Base-by-base conservation (phyloP, 345 rosid species). In the Gossypium sturtianum region DNA sequence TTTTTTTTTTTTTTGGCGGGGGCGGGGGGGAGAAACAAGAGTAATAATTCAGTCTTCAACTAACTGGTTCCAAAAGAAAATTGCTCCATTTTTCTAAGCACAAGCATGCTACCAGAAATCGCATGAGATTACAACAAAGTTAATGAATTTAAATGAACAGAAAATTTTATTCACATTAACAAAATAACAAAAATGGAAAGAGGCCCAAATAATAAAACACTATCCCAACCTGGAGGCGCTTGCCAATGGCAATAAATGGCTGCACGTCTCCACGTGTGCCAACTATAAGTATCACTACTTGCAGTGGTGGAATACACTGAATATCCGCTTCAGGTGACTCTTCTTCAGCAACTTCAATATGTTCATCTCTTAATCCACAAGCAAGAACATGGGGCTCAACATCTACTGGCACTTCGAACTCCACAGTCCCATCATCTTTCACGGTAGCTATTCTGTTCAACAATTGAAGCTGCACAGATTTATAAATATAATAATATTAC, bases 351-450 rank as follows among this genome's bases (percentile, higher is more conserved):
- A 65, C 84, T 75, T 83, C 84, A 62, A 78, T 75, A 75, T 60
- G 61, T 15, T 48, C 54, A 56, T 78, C 89, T 41, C 82, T 82
- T 13, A 76, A 69, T 66, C 80, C 74, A 72, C 71, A 77, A 66
- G 52, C 77, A 84, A 84, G 78, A 79, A 76, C 74, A 66, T 80
- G 89, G 8, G 88, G 84, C 77, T 86, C 91, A 77, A 88, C 89
- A 84, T 93, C 93, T 48, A 81, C 91, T 48, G 98, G 93, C 75
- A 96, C 88, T 75, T 90, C 91, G 83, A 96, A 87, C 71, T 87
- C 99, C 61, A 96, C 97, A 2, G 99, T 96, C 74, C 99, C 99
- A 81, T 95, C 87, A 85, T 90, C 87, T 85, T 93, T 93, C 73
- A 95, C 94, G 13, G 98, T 95, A 74, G 98, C 97, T 81, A 95